Base-by-base conservation (phyloP, 768 basidiomycete genomes). In the Chalciporus sphaerocephalus region DNA sequence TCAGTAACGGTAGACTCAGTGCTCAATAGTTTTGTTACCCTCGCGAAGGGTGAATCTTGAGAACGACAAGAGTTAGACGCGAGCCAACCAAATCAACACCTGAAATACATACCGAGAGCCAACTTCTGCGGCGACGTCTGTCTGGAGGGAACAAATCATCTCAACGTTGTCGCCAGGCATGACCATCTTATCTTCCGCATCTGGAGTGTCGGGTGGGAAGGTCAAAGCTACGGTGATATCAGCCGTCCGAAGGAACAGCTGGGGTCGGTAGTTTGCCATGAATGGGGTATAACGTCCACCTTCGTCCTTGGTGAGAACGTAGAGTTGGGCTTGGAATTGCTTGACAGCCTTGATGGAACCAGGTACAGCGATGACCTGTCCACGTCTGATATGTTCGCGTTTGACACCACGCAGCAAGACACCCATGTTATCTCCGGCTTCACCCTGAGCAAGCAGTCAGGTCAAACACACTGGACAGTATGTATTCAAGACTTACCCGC, bases 371-470 rank as follows among this genome's bases (percentile, higher is more conserved):
- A 99, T 80, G 46, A 98, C 87, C 65, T 94, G 92, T 36, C 96
- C 96, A 54, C 96, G 88, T 53, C 81, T 79, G 60, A 99, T 74
- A 69, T 98, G 92, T 63, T 98, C 96, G 52, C 95, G 87, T 73
- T 98, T 98, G 68, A 97, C 74, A 63, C 96, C 94, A 68, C 96
- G 92, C 37, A 99, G 83, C 28, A 99, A 77, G 45, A 87, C 89
- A 55, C 96, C 96, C 92, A 98, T 97, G 76, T 98, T 98, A 71
- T 99, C 96, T 58, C 96, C 96, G 51, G 96, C 95, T 69, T 98
- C 91, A 48, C 91, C 94, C 85, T 88, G 46, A 35, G 16, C 32
- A 22, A 40, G 39, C 22, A 35, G 27, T 48, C 48, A 44, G 24
- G 52, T 43, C 33, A 52, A 36, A 27, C 17, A 21, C 33, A 42